These are phyloP conservation scores for Lactifluus volemus DNA, from an alignment of 768 basidiomycete species.

Conservation along the genomic window DNA sequence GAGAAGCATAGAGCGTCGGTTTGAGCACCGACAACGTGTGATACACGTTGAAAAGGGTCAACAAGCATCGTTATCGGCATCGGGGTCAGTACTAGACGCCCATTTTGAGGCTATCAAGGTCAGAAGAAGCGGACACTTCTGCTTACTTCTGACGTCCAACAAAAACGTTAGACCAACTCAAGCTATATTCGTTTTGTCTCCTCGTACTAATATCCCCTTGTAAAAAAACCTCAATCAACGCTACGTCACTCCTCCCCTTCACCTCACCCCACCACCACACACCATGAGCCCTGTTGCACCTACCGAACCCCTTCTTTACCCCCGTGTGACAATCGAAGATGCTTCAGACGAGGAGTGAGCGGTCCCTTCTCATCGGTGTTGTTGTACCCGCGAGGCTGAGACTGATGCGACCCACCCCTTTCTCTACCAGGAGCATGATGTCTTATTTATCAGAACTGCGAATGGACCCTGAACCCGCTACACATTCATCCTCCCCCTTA, in stretches of 20 bases:
- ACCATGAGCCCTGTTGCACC: conserved; percentile 9
- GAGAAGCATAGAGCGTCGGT: neutral
- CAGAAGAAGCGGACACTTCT: neutral
- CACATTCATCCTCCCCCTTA: neutral
- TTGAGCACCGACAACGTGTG: conserved; percentile 1
- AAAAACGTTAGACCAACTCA: neutral
- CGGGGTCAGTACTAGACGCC: neutral
- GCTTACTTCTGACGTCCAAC: neutral
- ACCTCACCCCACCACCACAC: neutral
- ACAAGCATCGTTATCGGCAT: neutral
- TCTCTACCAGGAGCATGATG: conserved; percentile 3
- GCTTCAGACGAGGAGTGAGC: conserved; percentile 15
- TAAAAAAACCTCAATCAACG: neutral
- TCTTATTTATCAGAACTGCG: conserved; percentile 9
- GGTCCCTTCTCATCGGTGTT: neutral
- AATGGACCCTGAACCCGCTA: neutral
- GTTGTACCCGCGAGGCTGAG: neutral
- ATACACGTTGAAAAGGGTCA: conserved; percentile 15
- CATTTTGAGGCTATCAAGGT: neutral
- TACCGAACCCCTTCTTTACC: conserved; percentile 1
- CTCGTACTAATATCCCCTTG: neutral
- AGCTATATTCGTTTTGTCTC: neutral
- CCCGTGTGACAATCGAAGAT: conserved; percentile 16
- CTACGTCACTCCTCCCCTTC: neutral
- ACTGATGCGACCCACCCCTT: neutral